Percentiles rank a stretch among this genome's conserved stretches.
Evolutionary conservation across 73 alveolate genomes (phyloP).

Genomic region (Chromera velia): DNA sequence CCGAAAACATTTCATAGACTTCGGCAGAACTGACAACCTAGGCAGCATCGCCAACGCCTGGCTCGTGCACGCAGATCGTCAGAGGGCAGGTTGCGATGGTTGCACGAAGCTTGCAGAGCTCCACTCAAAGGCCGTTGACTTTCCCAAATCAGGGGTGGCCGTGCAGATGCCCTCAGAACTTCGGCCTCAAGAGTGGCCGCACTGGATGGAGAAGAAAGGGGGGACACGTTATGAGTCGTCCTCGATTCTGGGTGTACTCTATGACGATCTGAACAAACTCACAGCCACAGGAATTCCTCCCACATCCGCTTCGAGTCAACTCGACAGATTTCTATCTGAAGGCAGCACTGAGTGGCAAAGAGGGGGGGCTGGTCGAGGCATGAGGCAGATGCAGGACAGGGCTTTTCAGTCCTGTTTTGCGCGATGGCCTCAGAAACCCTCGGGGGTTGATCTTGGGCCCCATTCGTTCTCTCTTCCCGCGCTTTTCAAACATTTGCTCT

Average conservation of each 20-base stretch:
- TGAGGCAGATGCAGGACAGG: too few species aligned
- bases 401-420: too few species aligned
- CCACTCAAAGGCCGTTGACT: slow-evolving; percentile 67
- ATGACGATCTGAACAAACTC: too few species aligned
- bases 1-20: slow-evolving; percentile 51
- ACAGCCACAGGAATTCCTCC: too few species aligned
- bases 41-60: slow-evolving; percentile 62
- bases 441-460: too few species aligned
- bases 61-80: slow-evolving; percentile 58
- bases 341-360: too few species aligned
- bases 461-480: too few species aligned
- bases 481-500: too few species aligned
- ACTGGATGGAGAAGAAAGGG: slow-evolving; percentile 30
- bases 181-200: slow-evolving; percentile 52
- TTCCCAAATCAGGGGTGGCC: slow-evolving; percentile 57
- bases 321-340: too few species aligned
- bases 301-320: too few species aligned
- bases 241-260: slow-evolving; percentile 54
- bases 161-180: slow-evolving; percentile 17
- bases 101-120: slow-evolving; percentile 55
- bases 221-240: slow-evolving; percentile 13
- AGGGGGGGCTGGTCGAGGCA: too few species aligned
- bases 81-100: slow-evolving; percentile 43
- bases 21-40: slow-evolving; percentile 50
- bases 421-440: too few species aligned